Base-by-base conservation (phyloP, 2,329 filamentous ascomycete genomes). In the Fusarium setosum region DNA sequence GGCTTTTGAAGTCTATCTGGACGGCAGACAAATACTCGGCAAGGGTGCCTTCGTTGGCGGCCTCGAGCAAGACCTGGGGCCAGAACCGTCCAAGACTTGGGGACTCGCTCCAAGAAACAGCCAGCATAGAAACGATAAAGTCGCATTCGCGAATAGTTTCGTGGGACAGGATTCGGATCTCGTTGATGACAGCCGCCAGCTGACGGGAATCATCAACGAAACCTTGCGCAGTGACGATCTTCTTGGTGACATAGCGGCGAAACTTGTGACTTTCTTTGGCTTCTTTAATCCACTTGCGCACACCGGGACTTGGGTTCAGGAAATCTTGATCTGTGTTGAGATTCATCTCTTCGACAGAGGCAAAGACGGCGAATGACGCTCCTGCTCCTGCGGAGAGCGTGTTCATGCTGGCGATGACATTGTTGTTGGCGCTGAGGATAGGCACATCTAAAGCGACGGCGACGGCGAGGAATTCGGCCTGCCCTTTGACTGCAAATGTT, bases 91-190 rank as follows among this genome's bases (percentile, higher is more conserved):
- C 52, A 2, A 48, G 32, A 15, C 23, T 47, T 1, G 52, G 52
- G 2, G 41, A 47, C 13, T 55, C 41, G 4, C 41, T 48, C 52
- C 52, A 55, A 0, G 52, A 48, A 2, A 55, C 26, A 0, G 52
- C 52, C 4, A 55, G 18, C 41, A 55, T 47, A 5, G 52, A 55
- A 8, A 55, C 41, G 5, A 55, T 55, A n/a, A 38, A 37, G 11
- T 47, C 41, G 1, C 41, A 55, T 23, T 55, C 11, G 1, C 32
- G 52, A 31, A 55, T 48, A 0, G 23, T 48, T 24, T 55, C 52
- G 10, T 31, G 15, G 1, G 52, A 47, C 2, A 55, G 6, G 2
- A 55, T 31, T 4, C 52, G 32, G 13, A 55, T 31, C 8, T 55
- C 52, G 2, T 55, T 55, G 5, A 48, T 55, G 1, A 44, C 41